Base-by-base conservation (phyloP, 2,329 filamentous ascomycete genomes). In the Aspergillus brunneoviolaceus region DNA sequence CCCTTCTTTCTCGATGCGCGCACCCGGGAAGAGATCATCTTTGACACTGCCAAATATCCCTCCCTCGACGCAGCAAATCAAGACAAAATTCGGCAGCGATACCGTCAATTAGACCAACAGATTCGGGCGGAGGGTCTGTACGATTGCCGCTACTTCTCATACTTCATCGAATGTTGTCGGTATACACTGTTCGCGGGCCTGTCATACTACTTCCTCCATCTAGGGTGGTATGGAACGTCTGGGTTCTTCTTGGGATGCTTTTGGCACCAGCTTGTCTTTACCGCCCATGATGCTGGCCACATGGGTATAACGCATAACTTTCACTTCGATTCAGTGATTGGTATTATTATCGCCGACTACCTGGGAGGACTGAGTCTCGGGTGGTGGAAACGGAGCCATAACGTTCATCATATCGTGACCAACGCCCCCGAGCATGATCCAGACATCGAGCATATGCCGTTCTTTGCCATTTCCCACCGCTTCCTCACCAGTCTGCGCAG, bases 331-430 rank as follows among this genome's bases (percentile, higher is more conserved):
- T 89, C 89, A 1, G 82, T 89, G 52, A 91, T 99, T 63, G 94
- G 92, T 52, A 96, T 98, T 71, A 79, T 96, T 65, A 89, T 97
- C 69, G 92, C 93, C 56, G 90, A 96, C 74, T 98, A 89, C 69
- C 80, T 95, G 21, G 95, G 95, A 42, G 95, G 95, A 0, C 78
- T 99, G 35, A 96, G 92, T 27, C 79, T 96, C 57, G 91, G 94
- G 49, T 99, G 95, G 95, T 99, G 95, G 94, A 98, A 98, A 78
- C 85, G 87, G 63, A 97, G 88, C 73, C 94, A 98, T 77, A 98
- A 98, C 71, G 92, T 97, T 9, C 94, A 98, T 73, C 94, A 98
- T 72, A 92, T 98, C 67, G 89, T 98, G 55, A 98, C 95, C 19
- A 98, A 98, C 75, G 89, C 89, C 49, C 91, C 93, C 14, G 95